Evolutionary conservation across 2,329 filamentous ascomycete genomes (phyloP).

Genomic region (Ophiostoma ips): DNA sequence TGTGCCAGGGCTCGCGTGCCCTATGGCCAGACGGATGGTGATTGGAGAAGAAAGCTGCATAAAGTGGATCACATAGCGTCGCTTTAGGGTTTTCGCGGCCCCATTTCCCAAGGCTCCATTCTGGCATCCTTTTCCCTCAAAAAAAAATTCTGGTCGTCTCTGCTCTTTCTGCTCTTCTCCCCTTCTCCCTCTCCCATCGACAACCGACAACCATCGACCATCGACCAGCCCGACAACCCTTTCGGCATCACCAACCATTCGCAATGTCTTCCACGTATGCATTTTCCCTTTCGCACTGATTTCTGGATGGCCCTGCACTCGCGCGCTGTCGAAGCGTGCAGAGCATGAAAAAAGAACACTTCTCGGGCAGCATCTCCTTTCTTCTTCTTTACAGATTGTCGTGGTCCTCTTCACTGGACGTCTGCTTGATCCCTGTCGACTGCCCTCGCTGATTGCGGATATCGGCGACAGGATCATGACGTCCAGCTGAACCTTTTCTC

Average conservation of each 20-base stretch:
- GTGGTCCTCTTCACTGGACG: conserved; percentile 66
- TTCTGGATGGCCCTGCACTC: not conserved
- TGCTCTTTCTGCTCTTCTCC: not conserved
- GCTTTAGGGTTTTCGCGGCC: not conserved
- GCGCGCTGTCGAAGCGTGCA: not conserved
- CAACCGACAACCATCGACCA: conserved; percentile 2
- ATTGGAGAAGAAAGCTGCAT: not conserved
- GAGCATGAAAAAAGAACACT: not conserved
- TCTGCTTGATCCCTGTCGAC: not conserved
- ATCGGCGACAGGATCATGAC: conserved; percentile 19
- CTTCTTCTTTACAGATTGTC: conserved; percentile 50
- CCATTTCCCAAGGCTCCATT: not conserved
- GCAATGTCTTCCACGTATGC: conserved; percentile 14
- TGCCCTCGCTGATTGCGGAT: not conserved
- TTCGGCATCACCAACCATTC: conserved; percentile 1
- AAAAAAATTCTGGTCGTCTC: conserved; percentile 1
- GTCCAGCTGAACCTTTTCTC: conserved; percentile 66
- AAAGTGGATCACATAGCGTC: not conserved
- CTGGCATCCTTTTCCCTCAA: not conserved
- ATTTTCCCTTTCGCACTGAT: conserved; percentile 2
- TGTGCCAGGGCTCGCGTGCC: conserved; percentile 11
- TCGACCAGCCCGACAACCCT: not conserved
- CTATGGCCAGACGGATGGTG: conserved; percentile 6
- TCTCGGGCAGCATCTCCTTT: conserved; percentile 17
- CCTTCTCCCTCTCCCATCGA: not conserved